phyloP scores from a whole-genome alignment of 805 yeast genomes.

The Myxozyma neglecta region DNA sequence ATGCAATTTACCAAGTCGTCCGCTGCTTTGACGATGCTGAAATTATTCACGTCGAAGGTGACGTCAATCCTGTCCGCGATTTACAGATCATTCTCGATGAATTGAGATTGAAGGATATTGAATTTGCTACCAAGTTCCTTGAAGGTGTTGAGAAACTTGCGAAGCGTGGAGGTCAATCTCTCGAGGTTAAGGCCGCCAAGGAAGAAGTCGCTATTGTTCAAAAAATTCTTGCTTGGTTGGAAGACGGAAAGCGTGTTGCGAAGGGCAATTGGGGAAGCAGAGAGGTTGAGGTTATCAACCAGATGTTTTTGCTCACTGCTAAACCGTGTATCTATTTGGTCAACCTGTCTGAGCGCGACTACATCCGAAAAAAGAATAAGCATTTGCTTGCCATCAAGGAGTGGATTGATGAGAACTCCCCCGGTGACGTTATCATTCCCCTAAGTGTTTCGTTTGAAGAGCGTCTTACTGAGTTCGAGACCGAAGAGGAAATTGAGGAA shows the following conservation, averaged over 20 bases:
- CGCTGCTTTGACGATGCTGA: slow-evolving; percentile 98
- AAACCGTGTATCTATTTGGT: slow-evolving; percentile 92
- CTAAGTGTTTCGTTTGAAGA: slow-evolving; percentile 91
- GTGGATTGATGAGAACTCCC: slow-evolving; percentile 87
- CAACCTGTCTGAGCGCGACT: slow-evolving; percentile 87
- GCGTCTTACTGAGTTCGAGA: slow-evolving; percentile 81
- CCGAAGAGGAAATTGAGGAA: slow-evolving; percentile 75
- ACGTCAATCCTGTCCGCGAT: slow-evolving; percentile 93
- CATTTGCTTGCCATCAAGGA: slow-evolving; percentile 74
- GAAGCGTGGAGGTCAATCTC: slow-evolving; percentile 82
- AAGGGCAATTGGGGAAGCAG: slow-evolving; percentile 84
- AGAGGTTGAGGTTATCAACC: slow-evolving; percentile 88
- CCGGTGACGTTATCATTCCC: slow-evolving; percentile 90
- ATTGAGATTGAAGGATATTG: slow-evolving; percentile 94
- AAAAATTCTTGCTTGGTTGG: slow-evolving; percentile 70
- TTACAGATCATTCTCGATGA: slow-evolving; percentile 88
- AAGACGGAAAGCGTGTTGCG: slow-evolving; percentile 84
- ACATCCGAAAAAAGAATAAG: slow-evolving; percentile 84
- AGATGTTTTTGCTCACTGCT: slow-evolving; percentile 85
- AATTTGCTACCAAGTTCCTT: slow-evolving; percentile 81
- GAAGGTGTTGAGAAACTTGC: slow-evolving; percentile 77
- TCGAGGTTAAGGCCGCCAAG: slow-evolving; percentile 85
- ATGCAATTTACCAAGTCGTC: slow-evolving; percentile 96
- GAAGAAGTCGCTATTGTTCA: slow-evolving; percentile 77
- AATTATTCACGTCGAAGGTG: slow-evolving; percentile 94